Base-by-base conservation (phyloP, 306 rosid genomes). In the Cicer arietinum region DNA sequence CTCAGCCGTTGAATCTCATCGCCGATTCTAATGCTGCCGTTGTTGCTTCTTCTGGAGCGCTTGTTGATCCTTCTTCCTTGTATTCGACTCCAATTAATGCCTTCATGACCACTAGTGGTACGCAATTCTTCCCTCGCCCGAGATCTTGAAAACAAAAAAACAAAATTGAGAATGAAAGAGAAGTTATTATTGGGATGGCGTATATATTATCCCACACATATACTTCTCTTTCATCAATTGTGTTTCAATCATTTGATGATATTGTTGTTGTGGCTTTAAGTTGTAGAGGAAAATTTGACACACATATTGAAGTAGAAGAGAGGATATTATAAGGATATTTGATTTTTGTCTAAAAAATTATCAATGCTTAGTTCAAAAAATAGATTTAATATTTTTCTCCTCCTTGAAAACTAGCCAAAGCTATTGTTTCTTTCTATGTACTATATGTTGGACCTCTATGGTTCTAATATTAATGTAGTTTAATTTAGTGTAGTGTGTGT, bases 101-200 rank as follows among this genome's bases (percentile, higher is more conserved):
- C 51, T 92, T 74, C 90, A 89, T 94, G 85, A 73, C 88, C 44
- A 92, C 90, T 76, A 90, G 96, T 48, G 98, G 96, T 89, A 92
- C 99, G 95, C 99, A 92, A 84, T 92, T 92, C 95, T 94, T 92
- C 93, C 91, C 86, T 79, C 97, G 88, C 50, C 89, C 97, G 64
- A 90, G 97, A 85, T 92, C 99, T 81, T 94, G 84, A 87, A 51
- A 71, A 68, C 11, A 11, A 13, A 8, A 66, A n/a, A 58, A 35
- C 22, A 6, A 11, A 61, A 20, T 18, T 18, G 6, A 17, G 8
- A 66, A 66, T 25, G 53, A 17, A 44, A 66, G 53, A 20, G 53
- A 37, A 18, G 53, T 43, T 66, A 70, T 18, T 69, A 16, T 69
- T 71, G 63, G 66, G 41, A 65, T 65, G 46, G 60, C 1, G 82